Evolutionary conservation across 345 rosid species (phyloP), one percentile per base, ranked within the genome.

Genomic region (Syzygium aqueum): DNA sequence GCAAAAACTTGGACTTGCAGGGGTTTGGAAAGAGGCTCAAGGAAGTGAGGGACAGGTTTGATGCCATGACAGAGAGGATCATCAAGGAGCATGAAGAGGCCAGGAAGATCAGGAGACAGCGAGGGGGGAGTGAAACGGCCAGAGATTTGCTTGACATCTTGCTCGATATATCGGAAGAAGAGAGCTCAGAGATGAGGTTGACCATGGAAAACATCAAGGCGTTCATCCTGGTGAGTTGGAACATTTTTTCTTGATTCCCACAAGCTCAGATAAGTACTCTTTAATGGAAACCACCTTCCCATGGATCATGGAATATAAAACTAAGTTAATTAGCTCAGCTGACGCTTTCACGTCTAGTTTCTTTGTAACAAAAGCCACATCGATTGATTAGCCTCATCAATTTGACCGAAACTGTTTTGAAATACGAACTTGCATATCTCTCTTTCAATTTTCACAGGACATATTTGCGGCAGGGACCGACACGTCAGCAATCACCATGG

Each of bases 381-480:
- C 0, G 73, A 59, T 33, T 28, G n/a, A 30, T 52, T 53, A 43
- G 16, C 6, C n/a, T 85, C 49, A 53, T 30, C 50, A 82, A 27
- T 82, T 83, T 37, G 53, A 30, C 53, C 53, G 19, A n/a, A 83
- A 49, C 27, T 83, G 0, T 49, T 28, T 17, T n/a, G 51, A 43
- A 50, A 85, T 57, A 11, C 51, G n/a, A 85, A 30, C 37, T 40
- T 23, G 54, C 53, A 21, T 8, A 23, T 30, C 3, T 46, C 54
- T 15, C 11, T 57, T 63, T 43, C 28, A 85, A 59, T n/a, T 85
- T 61, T 85, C 11, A 53, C 92, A 94, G 96, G 94, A 95, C 67
- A 90, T 93, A 51, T 93, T 94, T 89, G 93, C 87, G 10, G 97
- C 91, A 11, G 98, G 96, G 88, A 96, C 96, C 2, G 96, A 94